Evolutionary conservation across 169 alveolate species (phyloP), one percentile per base, ranked within the genome.

Genomic region (Toxoplasma gondii): DNA sequence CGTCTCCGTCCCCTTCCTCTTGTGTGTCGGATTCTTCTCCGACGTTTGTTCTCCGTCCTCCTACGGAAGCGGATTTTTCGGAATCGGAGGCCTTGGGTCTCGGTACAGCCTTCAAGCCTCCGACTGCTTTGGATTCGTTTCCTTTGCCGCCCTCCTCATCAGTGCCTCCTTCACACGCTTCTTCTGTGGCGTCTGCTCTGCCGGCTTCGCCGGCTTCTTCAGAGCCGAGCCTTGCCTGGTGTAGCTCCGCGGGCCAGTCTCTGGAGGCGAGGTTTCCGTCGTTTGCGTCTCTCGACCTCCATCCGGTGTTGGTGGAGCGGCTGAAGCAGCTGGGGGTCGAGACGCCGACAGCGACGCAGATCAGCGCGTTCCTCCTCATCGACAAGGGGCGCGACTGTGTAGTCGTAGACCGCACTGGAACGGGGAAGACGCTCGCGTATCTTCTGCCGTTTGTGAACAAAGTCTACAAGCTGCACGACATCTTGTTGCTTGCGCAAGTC

Each of bases 361-460:
- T 41, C 44, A 43, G 88, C 86, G 93, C 93, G 70, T 64, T 90
- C n/a, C 38, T 45, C n/a, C n/a, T n/a, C 43, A 90, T 90, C 45
- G 64, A 41, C 45, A 64, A 41, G 58, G 93, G 93, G 10, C 74
- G 67, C 12, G 93, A 90, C 88, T 41, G 70, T n/a, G 64, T 90
- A 67, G 9, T 90, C 22, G 69, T 34, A 39, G 67, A 44, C 70
- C 43, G 78, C 29, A 90, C 80, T 0, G 88, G 93, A 1, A 74
- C 84, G 5, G 93, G 93, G 41, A 90, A 90, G 74, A 90, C 93
- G 29, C 67, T 90, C 45, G 93, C 69, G 24, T 54, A 24, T 38
- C 93, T 90, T 39, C 93, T 90, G 19, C 93, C 93, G 10, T 31
- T 90, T 29, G 12, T 90, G 43, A 78, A 90, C 93, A 90, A 67